Percentiles rank a stretch among this genome's conserved stretches.
These are phyloP conservation scores for Pestalotiopsis sp. DNA, from an alignment of 2,329 filamentous ascomycete species.

Conservation along the genomic window DNA sequence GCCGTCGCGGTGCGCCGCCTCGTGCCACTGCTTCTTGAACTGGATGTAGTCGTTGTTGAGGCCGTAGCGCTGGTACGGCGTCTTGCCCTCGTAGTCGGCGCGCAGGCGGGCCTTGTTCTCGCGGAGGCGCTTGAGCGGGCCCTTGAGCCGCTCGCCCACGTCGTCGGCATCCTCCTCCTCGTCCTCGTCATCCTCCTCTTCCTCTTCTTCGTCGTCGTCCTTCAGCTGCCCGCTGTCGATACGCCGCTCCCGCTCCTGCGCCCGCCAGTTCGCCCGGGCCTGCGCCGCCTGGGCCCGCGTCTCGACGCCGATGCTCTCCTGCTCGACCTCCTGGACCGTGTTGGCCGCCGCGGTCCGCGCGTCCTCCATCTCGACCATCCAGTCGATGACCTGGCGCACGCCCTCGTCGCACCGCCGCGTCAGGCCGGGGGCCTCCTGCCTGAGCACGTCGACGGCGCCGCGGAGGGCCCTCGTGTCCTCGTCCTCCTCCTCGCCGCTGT, in stretches of 20 bases:
- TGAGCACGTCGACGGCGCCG: constrained; percentile 40
- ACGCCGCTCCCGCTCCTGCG: not conserved
- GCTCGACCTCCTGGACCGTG: constrained; percentile 34
- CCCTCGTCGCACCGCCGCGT: constrained; percentile 49
- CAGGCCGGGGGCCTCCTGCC: constrained; percentile 41
- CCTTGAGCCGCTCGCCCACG: constrained; percentile 28
- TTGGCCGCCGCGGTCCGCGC: constrained; percentile 39
- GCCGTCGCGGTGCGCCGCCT: constrained; percentile 50
- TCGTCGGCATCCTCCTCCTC: constrained; percentile 26
- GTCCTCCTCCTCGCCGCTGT: constrained; percentile 36
- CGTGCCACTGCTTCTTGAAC: constrained; percentile 63
- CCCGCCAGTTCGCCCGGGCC: not conserved
- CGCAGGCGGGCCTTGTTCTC: constrained; percentile 38
- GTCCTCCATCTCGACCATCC: constrained; percentile 52
- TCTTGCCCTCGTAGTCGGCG: constrained; percentile 44
- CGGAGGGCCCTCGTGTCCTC: constrained; percentile 40
- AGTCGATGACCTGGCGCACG: constrained; percentile 52
- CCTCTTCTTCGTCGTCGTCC: constrained; percentile 21
- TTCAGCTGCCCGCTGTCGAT: not conserved
- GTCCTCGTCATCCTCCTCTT: constrained; percentile 28
- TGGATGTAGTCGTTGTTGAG: constrained; percentile 59
- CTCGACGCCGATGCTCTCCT: constrained; percentile 21
- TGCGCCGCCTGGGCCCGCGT: constrained; percentile 14
- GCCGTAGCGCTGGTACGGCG: constrained; percentile 51
- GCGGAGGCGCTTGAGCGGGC: constrained; percentile 37